These are phyloP conservation scores for Lentinus tigrinus DNA, from an alignment of 768 basidiomycete genomes.

Conservation along the genomic window DNA sequence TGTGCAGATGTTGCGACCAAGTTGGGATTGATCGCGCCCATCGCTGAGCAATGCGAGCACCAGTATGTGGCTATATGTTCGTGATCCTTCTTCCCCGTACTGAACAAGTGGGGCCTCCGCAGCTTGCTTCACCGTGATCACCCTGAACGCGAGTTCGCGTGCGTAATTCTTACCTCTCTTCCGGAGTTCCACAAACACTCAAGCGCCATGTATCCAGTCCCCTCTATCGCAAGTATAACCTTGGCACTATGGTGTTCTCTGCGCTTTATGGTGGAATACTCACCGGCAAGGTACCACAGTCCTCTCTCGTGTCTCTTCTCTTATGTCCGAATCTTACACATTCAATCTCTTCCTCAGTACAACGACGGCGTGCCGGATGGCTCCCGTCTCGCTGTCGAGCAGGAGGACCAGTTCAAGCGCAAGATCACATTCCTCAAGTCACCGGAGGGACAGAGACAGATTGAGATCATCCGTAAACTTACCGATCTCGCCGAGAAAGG, in stretches of 20 bases:
- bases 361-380: constrained; percentile 74
- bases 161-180: constrained; percentile 13
- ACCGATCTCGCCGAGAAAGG: constrained; percentile 60
- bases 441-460: constrained; percentile 62
- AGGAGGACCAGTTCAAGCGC: constrained; percentile 41
- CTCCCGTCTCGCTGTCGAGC: constrained; percentile 65
- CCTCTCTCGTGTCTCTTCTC: not conserved
- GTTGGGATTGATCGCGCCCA: constrained; percentile 65
- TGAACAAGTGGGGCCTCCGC: too few species aligned
- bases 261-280: constrained; percentile 70
- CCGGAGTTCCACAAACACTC: not conserved
- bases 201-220: constrained; percentile 33
- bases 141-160: constrained; percentile 78
- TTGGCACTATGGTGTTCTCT: constrained; percentile 72
- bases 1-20: constrained; percentile 59
- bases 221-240: constrained; percentile 62
- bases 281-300: constrained; percentile 62
- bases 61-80: too few species aligned
- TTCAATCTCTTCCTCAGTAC: constrained; percentile 38
- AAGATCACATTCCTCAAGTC: constrained; percentile 50
- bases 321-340: not conserved
- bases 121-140: constrained; percentile 79
- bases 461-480: constrained; percentile 67
- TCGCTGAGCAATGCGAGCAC: constrained; percentile 76
- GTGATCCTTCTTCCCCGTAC: too few species aligned